Evolutionary conservation across 768 basidiomycete species (phyloP).

Genomic region (Tylopilus vinaceipallidus): DNA sequence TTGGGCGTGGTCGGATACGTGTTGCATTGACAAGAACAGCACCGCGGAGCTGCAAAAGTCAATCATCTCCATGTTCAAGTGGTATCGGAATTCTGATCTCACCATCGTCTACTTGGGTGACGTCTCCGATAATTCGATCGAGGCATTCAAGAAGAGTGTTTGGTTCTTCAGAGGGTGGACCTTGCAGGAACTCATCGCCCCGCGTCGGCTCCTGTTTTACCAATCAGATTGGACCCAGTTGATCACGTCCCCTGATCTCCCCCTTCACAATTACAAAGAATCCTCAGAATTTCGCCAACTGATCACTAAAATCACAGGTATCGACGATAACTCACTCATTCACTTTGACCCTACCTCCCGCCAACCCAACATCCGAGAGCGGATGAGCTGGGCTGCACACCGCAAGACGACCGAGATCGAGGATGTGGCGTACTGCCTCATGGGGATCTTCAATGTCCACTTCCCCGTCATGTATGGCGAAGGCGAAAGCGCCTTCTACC

Average conservation of each 20-base stretch:
- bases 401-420: slow-evolving; percentile 31
- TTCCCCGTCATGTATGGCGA: slow-evolving; percentile 32
- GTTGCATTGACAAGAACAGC: slow-evolving; percentile 29
- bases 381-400: slow-evolving; percentile 29
- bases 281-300: slow-evolving; percentile 11
- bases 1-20: slow-evolving; percentile 31
- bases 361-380: slow-evolving; percentile 15
- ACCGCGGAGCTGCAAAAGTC: slow-evolving; percentile 30
- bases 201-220: slow-evolving; percentile 22
- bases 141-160: slow-evolving; percentile 12
- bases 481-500: slow-evolving; percentile 23
- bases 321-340: slow-evolving; percentile 19
- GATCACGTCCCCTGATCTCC: slow-evolving; percentile 12
- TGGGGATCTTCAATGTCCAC: slow-evolving; percentile 29
- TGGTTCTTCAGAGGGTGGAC: slow-evolving; percentile 31
- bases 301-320: slow-evolving; percentile 16
- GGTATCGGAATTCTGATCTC: slow-evolving; percentile 26
- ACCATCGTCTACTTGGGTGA: slow-evolving; percentile 27
- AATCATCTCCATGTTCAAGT: slow-evolving; percentile 31
- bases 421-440: slow-evolving; percentile 29
- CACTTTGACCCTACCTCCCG: slow-evolving; percentile 14
- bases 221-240: slow-evolving; percentile 21
- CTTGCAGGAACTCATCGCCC: slow-evolving; percentile 29
- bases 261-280: slow-evolving; percentile 19
- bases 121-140: slow-evolving; percentile 11